Evolutionary conservation across 495 filamentous ascomycete species (phyloP).

Genomic region (Podospora appendiculata): DNA sequence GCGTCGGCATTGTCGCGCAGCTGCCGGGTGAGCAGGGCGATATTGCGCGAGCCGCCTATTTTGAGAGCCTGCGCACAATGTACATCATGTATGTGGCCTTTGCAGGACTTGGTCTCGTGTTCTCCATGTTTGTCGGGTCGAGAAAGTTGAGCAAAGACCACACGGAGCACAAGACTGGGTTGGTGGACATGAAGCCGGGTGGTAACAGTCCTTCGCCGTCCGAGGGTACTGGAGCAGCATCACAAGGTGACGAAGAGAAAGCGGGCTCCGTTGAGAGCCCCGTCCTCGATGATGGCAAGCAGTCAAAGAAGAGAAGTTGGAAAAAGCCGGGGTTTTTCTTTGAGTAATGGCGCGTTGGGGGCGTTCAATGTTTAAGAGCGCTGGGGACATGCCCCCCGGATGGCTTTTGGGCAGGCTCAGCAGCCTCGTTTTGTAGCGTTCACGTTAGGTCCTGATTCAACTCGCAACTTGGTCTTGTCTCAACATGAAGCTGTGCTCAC

Average conservation of each 20-base stretch:
- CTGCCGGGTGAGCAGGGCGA: slow-evolving; percentile 39
- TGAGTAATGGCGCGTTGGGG: neutral
- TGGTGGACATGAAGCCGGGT: slow-evolving; percentile 37
- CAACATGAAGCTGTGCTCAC: too few species aligned
- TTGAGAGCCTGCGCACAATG: slow-evolving; percentile 52
- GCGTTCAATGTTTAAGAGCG: neutral
- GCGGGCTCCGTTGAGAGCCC: neutral
- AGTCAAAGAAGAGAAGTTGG: slow-evolving; percentile 1
- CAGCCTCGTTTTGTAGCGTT: too few species aligned
- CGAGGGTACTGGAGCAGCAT: neutral
- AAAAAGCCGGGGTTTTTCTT: neutral
- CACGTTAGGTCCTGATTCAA: too few species aligned
- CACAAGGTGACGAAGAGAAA: slow-evolving; percentile 13
- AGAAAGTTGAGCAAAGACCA: slow-evolving; percentile 52
- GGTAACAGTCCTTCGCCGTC: neutral
- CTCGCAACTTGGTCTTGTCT: too few species aligned
- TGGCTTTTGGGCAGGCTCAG: too few species aligned
- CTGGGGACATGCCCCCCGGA: too few species aligned
- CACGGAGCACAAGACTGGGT: slow-evolving; percentile 53
- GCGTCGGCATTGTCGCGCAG: slow-evolving; percentile 44
- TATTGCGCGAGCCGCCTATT: slow-evolving; percentile 48
- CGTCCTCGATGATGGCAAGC: neutral
- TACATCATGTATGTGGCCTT: slow-evolving; percentile 60
- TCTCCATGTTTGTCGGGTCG: slow-evolving; percentile 48
- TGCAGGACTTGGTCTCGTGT: slow-evolving; percentile 43